Conservation (phyloP, 1,284 basidiomycete species). For the Cryptococcus jaspeensis region DNA sequence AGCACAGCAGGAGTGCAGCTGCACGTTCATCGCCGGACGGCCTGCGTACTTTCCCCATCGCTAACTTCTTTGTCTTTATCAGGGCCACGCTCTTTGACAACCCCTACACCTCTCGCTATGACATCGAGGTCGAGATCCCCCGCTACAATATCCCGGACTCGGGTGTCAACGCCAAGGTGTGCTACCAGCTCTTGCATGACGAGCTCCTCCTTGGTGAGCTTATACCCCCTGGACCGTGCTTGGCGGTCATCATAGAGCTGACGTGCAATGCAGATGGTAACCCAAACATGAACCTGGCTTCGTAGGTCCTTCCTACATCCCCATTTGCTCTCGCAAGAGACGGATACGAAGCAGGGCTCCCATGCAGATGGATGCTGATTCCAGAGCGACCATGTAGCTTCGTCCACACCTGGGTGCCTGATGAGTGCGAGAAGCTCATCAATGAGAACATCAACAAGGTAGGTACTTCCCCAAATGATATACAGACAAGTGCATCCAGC, state of each 20-base stretch:
- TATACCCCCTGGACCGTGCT: background rate
- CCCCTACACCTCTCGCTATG: conserved; percentile 45
- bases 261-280: conserved; percentile 60
- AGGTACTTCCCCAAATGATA: conserved; percentile 1
- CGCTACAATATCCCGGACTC: conserved; percentile 51
- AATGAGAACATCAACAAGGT: conserved; percentile 76
- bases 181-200: conserved; percentile 80
- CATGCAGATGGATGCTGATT: background rate
- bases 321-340: background rate
- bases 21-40: too few species aligned
- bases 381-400: conserved; percentile 55
- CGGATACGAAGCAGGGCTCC: background rate
- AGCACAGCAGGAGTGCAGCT: background rate
- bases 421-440: conserved; percentile 68
- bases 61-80: background rate
- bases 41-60: background rate
- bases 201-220: conserved; percentile 63
- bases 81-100: conserved; percentile 38
- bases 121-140: conserved; percentile 43
- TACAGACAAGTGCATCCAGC: background rate
- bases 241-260: background rate
- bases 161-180: conserved; percentile 51
- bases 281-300: conserved; percentile 75
- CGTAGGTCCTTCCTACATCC: conserved; percentile 21
- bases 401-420: conserved; percentile 68